Conservation (phyloP, 2,329 filamentous ascomycete species). For the Botryotinia calthae region DNA sequence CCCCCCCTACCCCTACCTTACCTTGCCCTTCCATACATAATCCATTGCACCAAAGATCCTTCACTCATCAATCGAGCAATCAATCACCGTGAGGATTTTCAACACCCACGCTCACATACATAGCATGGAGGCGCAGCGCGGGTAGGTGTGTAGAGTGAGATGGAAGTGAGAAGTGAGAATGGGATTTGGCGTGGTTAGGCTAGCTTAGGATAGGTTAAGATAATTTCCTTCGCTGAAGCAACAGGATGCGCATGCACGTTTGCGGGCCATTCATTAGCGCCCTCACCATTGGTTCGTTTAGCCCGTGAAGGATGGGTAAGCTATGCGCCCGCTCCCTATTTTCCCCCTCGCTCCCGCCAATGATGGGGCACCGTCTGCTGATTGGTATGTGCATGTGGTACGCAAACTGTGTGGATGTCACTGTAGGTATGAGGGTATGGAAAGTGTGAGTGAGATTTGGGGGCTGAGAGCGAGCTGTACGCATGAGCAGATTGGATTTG, state of each 20-base stretch:
- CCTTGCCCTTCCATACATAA: conserved; percentile 2
- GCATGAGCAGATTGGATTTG: neutral
- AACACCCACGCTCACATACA: neutral
- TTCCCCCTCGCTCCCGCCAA: neutral
- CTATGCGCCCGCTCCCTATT: conserved; percentile 8
- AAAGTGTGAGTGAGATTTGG: neutral
- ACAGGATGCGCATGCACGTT: conserved; percentile 7
- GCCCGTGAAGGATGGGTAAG: neutral
- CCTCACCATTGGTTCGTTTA: conserved; percentile 6
- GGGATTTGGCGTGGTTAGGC: neutral
- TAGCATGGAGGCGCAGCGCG: conserved; percentile 9
- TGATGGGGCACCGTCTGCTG: neutral
- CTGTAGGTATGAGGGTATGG: neutral
- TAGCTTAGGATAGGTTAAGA: neutral
- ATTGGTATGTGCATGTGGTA: neutral
- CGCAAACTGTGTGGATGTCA: neutral
- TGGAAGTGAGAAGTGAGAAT: conserved; percentile 5
- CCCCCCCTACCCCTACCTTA: neutral
- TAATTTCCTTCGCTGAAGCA: neutral
- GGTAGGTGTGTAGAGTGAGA: neutral
- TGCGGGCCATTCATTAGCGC: conserved; percentile 8
- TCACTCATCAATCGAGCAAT: conserved; percentile 3
- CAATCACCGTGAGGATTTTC: neutral
- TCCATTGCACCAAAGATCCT: conserved; percentile 7
- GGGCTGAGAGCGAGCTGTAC: neutral